phyloP scores from a whole-genome alignment of 2,329 filamentous ascomycete genomes.

The Chaetomiaceae sp. region DNA sequence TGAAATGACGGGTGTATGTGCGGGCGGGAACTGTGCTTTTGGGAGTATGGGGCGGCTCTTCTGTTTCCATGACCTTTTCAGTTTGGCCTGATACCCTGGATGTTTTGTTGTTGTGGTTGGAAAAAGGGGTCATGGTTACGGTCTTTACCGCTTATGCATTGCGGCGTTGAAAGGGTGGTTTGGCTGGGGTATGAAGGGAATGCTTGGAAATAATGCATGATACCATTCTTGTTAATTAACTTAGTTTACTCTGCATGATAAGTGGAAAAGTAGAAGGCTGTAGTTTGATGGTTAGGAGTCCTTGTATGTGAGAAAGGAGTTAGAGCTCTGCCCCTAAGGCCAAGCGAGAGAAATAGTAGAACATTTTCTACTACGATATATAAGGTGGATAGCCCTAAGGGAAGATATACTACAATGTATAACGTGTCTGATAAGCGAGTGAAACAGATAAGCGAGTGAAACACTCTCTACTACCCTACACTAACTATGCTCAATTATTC shows the following conservation, averaged over 20 bases:
- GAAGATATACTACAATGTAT: no score
- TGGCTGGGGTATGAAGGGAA: background rate
- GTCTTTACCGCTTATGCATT: slow-evolving; percentile 1
- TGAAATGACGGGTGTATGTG: background rate
- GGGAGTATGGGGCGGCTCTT: background rate
- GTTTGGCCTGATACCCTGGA: slow-evolving; percentile 3
- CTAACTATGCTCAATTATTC: no score
- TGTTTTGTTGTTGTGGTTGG: background rate
- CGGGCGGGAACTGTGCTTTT: background rate
- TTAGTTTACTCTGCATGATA: background rate
- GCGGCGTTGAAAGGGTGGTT: background rate
- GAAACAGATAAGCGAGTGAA: no score
- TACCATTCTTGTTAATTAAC: background rate
- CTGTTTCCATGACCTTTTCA: background rate
- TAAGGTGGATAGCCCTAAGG: no score
- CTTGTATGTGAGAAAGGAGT: no score
- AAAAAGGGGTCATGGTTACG: background rate
- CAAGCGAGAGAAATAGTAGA: no score
- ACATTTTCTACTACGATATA: no score
- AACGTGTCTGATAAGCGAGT: no score
- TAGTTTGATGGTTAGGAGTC: no score
- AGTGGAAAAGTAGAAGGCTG: no score
- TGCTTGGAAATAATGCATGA: background rate
- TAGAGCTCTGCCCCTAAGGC: no score
- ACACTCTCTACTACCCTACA: no score